phyloP scores from a whole-genome alignment of 1,139 yeast genomes.

The Geotrichum restrictum region DNA sequence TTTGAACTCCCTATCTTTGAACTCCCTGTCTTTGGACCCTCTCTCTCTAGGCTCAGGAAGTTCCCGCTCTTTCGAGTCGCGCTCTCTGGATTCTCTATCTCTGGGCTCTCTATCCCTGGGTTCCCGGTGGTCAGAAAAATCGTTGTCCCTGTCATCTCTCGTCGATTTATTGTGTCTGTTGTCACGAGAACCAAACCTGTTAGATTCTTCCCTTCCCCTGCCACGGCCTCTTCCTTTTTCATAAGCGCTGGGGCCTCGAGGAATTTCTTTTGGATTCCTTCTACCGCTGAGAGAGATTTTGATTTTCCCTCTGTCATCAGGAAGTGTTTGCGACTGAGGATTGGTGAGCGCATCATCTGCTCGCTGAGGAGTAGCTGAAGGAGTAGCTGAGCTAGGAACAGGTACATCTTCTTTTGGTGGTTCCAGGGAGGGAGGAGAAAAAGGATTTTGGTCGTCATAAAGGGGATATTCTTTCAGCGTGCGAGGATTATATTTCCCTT shows the following conservation, averaged over 20 bases:
- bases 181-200: neutral
- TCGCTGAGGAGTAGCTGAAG: neutral
- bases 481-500: neutral
- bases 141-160: neutral
- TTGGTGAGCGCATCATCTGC: neutral
- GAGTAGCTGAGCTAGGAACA: neutral
- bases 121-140: neutral
- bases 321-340: conserved; percentile 7
- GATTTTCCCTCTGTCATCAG: conserved; percentile 14
- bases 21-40: neutral
- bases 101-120: neutral
- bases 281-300: conserved; percentile 12
- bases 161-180: neutral
- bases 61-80: no score
- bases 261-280: conserved; percentile 9
- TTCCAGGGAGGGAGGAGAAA: neutral
- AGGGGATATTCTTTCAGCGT: neutral
- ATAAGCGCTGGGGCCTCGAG: conserved; percentile 16
- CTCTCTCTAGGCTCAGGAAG: neutral
- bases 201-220: conserved; percentile 2
- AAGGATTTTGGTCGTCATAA: conserved; percentile 5
- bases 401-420: neutral
- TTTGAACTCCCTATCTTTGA: neutral
- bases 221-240: neutral
- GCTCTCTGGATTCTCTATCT: neutral